phyloP scores from a whole-genome alignment of 805 yeast genomes.

The Cyberlindnera petersonii region DNA sequence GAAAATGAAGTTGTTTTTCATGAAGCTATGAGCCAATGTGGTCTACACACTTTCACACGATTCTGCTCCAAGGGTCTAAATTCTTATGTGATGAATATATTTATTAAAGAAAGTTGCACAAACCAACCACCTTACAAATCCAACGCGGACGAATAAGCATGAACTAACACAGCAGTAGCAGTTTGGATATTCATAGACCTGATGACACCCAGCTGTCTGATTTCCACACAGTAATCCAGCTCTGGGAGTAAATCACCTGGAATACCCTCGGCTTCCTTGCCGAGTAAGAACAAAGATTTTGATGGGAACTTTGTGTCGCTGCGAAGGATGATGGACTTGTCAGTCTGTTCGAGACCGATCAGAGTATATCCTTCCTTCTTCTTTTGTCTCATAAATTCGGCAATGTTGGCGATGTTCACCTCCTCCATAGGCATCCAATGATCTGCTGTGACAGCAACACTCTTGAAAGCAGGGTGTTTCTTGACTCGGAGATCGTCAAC shows the following conservation, averaged over 20 bases:
- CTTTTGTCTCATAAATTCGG: constrained; percentile 53
- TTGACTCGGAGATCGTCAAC: constrained; percentile 65
- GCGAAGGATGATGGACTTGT: constrained; percentile 70
- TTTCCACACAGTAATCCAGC: constrained; percentile 83
- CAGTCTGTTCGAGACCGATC: constrained; percentile 91
- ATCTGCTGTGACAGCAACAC: constrained; percentile 92
- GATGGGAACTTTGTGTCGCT: constrained; percentile 66
- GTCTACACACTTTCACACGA: too few species aligned
- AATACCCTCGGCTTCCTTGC: constrained; percentile 87
- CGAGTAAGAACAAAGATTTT: constrained; percentile 73
- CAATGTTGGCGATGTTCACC: constrained; percentile 56
- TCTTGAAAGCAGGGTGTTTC: constrained; percentile 66
- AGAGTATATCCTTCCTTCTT: constrained; percentile 78
- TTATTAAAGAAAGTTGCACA: too few species aligned
- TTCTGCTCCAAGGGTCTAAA: too few species aligned
- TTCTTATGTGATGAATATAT: too few species aligned
- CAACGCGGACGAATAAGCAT: constrained; percentile 60
- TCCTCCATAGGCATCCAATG: constrained; percentile 92
- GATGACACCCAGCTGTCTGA: constrained; percentile 87
- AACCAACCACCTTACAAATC: too few species aligned
- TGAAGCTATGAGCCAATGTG: background rate
- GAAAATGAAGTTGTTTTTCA: constrained; percentile 15
- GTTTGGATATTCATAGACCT: constrained; percentile 97
- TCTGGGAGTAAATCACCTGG: constrained; percentile 82
- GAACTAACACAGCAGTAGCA: constrained; percentile 91